Percentiles rank a stretch among this genome's conserved stretches.
Evolutionary conservation across 2,329 filamentous ascomycete species (phyloP).

Genomic region (Colletotrichum sp.): DNA sequence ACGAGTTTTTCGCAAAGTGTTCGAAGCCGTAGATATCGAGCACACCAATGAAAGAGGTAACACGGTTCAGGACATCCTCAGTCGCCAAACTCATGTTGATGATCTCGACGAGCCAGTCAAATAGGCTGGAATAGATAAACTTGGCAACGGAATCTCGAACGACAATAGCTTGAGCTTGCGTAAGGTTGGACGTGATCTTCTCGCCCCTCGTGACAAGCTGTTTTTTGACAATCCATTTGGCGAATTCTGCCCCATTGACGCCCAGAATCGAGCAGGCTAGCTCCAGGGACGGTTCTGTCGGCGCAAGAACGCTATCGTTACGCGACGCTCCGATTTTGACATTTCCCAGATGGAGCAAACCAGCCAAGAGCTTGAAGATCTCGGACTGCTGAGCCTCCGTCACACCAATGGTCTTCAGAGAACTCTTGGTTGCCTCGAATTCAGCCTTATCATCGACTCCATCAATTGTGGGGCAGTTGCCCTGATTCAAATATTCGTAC

Average conservation of each 20-base stretch:
- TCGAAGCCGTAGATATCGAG: constrained; percentile 99
- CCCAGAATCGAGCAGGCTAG: constrained; percentile 86
- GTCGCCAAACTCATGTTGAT: constrained; percentile 93
- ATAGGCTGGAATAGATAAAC: constrained; percentile 97
- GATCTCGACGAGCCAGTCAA: constrained; percentile 98
- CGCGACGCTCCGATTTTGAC: constrained; percentile 93
- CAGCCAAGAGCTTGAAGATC: constrained; percentile 90
- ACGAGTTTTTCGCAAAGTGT: constrained; percentile 99
- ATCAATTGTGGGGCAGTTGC: constrained; percentile 87
- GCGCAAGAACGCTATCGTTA: constrained; percentile 82
- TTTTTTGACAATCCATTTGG: constrained; percentile 99
- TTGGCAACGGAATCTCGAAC: constrained; percentile 98
- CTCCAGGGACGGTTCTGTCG: constrained; percentile 81
- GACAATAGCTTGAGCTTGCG: constrained; percentile 89
- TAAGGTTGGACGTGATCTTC: constrained; percentile 96
- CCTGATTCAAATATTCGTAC: constrained; percentile 96
- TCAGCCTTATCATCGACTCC: constrained; percentile 96
- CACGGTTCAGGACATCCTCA: constrained; percentile 81
- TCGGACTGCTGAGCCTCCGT: constrained; percentile 74
- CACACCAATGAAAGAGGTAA: constrained; percentile 93
- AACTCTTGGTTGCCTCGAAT: constrained; percentile 86
- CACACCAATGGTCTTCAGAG: constrained; percentile 88
- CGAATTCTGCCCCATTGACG: constrained; percentile 84
- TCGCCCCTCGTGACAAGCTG: constrained; percentile 95
- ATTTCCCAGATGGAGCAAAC: constrained; percentile 92